These are phyloP conservation scores for Actinidia polygama DNA, from an alignment of 179 eudicot species.

Conservation along the genomic window DNA sequence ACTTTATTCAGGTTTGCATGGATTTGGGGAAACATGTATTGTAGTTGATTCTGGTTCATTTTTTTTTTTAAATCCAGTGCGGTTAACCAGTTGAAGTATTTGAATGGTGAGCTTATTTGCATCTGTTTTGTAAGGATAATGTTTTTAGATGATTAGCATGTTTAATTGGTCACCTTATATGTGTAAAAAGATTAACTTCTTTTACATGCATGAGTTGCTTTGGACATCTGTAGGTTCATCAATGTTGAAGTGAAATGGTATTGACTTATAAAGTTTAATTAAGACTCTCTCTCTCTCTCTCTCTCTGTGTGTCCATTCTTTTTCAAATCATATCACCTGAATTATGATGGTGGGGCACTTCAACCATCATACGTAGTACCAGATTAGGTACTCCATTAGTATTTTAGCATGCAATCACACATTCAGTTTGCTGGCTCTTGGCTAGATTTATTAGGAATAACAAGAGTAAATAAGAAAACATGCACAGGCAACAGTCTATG, in stretches of 20 bases:
- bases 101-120: neutral
- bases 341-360: neutral
- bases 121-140: neutral
- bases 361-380: neutral
- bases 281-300: too few relatives aligned
- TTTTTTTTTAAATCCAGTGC: neutral
- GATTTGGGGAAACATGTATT: neutral
- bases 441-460: neutral
- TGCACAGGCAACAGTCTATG: neutral
- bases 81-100: neutral
- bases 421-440: neutral
- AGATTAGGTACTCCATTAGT: neutral
- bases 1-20: slow-evolving; percentile 85
- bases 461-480: neutral
- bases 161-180: neutral
- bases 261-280: neutral
- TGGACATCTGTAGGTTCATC: neutral
- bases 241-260: neutral
- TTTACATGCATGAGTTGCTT: neutral
- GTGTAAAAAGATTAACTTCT: neutral
- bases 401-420: neutral
- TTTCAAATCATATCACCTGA: neutral
- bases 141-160: neutral
- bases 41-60: neutral
- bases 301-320: neutral